Evolutionary conservation across 2,329 filamentous ascomycete species (phyloP).

Genomic region (Emergomyces pasteurianus): DNA sequence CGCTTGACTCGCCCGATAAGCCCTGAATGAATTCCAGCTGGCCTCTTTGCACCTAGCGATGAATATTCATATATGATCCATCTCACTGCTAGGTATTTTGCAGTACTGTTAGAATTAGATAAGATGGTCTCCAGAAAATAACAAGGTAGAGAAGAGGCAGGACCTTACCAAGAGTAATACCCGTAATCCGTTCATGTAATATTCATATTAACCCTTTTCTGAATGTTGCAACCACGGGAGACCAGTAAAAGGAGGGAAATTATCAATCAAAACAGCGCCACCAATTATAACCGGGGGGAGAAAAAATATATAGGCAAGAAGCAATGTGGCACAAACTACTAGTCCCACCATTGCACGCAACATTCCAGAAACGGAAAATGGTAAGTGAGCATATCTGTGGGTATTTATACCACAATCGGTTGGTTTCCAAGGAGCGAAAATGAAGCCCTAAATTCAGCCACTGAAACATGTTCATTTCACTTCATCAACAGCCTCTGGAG

Average conservation of each 20-base stretch:
- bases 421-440: not conserved
- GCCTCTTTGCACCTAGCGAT: not conserved
- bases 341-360: constrained; percentile 1
- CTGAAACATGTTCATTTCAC: constrained; percentile 31
- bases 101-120: not conserved
- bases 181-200: not conserved
- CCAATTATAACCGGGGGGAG: not conserved
- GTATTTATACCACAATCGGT: not conserved
- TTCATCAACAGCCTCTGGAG: constrained; percentile 34
- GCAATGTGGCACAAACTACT: constrained; percentile 1
- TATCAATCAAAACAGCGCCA: constrained; percentile 2
- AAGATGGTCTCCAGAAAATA: not conserved
- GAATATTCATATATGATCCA: not conserved
- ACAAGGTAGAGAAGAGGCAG: not conserved
- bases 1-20: not conserved
- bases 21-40: not conserved
- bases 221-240: constrained; percentile 4
- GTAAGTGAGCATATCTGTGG: not conserved
- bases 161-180: not conserved
- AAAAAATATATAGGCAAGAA: constrained; percentile 1
- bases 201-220: constrained; percentile 3
- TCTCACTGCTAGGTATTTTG: not conserved
- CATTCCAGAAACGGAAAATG: constrained; percentile 1
- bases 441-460: not conserved
- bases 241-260: constrained; percentile 2